Percentiles rank a stretch among this genome's conserved stretches.
Conservation (phyloP, 148 eudicot species). For the Arctostaphylos glauca region DNA sequence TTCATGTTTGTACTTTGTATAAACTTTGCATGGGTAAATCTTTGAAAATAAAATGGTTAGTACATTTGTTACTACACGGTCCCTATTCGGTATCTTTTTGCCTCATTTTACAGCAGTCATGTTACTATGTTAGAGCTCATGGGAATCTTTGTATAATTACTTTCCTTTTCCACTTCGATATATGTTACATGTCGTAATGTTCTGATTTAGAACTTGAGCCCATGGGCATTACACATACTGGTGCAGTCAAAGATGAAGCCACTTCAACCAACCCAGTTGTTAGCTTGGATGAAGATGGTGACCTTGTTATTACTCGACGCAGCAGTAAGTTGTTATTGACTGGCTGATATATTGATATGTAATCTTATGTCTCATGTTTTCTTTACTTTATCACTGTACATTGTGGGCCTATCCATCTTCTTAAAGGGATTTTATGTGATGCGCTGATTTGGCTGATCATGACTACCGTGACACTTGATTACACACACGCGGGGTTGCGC, state of each 20-base stretch:
- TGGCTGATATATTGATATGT: not conserved
- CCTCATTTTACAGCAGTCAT: not conserved
- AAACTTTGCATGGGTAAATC: too few species aligned
- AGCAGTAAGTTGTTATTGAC: slow-evolving; percentile 37
- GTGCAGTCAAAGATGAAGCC: slow-evolving; percentile 16
- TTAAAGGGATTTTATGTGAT: not conserved
- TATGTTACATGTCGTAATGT: too few species aligned
- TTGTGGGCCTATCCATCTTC: not conserved
- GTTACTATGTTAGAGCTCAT: not conserved
- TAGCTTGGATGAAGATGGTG: slow-evolving; percentile 88
- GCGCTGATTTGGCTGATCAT: too few species aligned
- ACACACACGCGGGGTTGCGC: not conserved
- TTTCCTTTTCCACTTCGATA: not conserved
- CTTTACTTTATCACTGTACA: not conserved
- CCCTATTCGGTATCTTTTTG: not conserved
- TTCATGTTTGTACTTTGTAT: too few species aligned
- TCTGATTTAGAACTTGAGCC: slow-evolving; percentile 26
- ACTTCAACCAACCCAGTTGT: slow-evolving; percentile 20
- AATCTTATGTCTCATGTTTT: not conserved
- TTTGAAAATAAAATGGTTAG: too few species aligned
- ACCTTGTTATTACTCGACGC: slow-evolving; percentile 70
- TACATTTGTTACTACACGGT: too few species aligned
- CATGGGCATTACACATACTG: slow-evolving; percentile 14
- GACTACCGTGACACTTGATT: not conserved
- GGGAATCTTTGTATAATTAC: not conserved